Evolutionary conservation across 306 rosid genomes (phyloP).

Genomic region (Cucumis melo): DNA sequence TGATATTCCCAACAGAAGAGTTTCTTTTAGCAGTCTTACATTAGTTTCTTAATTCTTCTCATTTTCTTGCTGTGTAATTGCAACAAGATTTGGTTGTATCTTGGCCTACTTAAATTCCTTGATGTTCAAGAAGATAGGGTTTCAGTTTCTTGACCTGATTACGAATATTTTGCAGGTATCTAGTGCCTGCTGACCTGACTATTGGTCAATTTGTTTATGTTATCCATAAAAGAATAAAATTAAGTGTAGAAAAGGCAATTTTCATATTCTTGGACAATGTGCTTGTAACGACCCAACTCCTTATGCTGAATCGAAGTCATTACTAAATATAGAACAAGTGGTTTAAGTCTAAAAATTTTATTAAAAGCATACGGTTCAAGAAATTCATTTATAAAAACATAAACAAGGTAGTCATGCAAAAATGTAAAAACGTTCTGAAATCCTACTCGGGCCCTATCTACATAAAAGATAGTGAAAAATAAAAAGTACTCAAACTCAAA

Average conservation of each 20-base stretch:
- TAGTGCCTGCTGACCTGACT: conserved; percentile 36
- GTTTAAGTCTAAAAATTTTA: no score
- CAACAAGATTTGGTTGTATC: neutral
- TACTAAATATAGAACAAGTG: no score
- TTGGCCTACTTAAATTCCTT: neutral
- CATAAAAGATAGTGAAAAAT: no score
- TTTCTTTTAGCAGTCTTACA: neutral
- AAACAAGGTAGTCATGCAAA: no score
- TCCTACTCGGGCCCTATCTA: no score
- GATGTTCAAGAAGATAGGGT: neutral
- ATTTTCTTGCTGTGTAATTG: neutral
- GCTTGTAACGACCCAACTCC: no score
- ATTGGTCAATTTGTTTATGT: conserved; percentile 38
- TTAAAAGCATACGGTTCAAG: no score
- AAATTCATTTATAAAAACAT: no score
- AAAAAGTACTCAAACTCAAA: no score
- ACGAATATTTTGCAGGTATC: conserved; percentile 19
- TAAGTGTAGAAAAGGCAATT: conserved; percentile 38
- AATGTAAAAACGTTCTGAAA: no score
- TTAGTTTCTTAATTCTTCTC: neutral
- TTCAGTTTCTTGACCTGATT: neutral
- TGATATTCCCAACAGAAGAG: conserved; percentile 28
- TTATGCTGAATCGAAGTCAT: no score
- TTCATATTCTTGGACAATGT: conserved; percentile 33
- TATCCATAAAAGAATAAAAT: conserved; percentile 34